Conservation (phyloP, 176 grass and related monocot genomes). For the Themeda triandra region DNA sequence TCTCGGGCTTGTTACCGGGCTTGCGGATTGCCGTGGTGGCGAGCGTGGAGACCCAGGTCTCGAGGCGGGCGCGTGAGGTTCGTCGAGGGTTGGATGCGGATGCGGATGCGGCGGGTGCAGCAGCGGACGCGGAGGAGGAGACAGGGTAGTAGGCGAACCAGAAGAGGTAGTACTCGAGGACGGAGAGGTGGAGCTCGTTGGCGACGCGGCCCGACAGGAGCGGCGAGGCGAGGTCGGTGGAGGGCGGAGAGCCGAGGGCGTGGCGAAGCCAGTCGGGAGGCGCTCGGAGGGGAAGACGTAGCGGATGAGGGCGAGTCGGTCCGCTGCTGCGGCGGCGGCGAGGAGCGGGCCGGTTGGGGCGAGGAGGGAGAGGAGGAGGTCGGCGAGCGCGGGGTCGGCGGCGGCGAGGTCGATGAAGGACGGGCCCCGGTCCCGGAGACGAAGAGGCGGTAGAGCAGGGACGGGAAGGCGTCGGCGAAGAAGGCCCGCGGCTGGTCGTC, state of each 20-base stretch:
- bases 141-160: slow-evolving; percentile 95
- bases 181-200: slow-evolving; percentile 66
- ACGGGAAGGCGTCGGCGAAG: slow-evolving; percentile 68
- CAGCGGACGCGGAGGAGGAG: slow-evolving; percentile 8
- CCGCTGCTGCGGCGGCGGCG: slow-evolving; percentile 51
- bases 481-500: slow-evolving; percentile 65
- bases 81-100: background rate
- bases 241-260: slow-evolving; percentile 24
- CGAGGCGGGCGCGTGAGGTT: slow-evolving; percentile 39
- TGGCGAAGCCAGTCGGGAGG: slow-evolving; percentile 69
- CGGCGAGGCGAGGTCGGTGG: slow-evolving; percentile 40
- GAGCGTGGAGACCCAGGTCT: slow-evolving; percentile 69
- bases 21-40: slow-evolving; percentile 33
- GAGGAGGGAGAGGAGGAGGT: slow-evolving; percentile 53
- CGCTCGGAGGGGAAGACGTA: slow-evolving; percentile 86
- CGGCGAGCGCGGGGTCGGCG: background rate
- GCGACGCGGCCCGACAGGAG: slow-evolving; percentile 53
- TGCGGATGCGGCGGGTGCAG: background rate
- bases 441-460: slow-evolving; percentile 62
- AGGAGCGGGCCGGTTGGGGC: slow-evolving; percentile 60
- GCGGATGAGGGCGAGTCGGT: slow-evolving; percentile 55
- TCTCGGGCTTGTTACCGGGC: slow-evolving; percentile 41
- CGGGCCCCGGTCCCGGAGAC: slow-evolving; percentile 23
- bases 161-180: slow-evolving; percentile 91
- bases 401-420: slow-evolving; percentile 70